Evolutionary conservation across 169 alveolate species (phyloP).

Genomic region (Cryptosporidium sp.): DNA sequence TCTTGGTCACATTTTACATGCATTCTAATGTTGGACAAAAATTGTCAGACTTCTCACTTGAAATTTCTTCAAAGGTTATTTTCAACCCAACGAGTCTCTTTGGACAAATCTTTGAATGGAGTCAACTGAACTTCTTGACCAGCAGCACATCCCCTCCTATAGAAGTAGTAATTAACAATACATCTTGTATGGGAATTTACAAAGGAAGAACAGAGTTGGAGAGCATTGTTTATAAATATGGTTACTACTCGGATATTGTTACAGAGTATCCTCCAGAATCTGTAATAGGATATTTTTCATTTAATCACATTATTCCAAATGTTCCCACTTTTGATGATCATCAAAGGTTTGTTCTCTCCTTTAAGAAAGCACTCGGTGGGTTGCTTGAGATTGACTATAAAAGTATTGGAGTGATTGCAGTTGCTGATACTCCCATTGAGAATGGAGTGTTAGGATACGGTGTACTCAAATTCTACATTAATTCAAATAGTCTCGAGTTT

Average conservation of each 20-base stretch:
- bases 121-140: slow-evolving; percentile 29
- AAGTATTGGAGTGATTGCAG: slow-evolving; percentile 62
- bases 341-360: slow-evolving; percentile 26
- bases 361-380: slow-evolving; percentile 9
- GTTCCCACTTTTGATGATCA: slow-evolving; percentile 39
- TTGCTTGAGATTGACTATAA: neutral
- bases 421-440: slow-evolving; percentile 65
- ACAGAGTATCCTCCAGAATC: slow-evolving; percentile 30
- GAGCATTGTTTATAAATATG: slow-evolving; percentile 30
- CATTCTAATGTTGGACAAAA: slow-evolving; percentile 21
- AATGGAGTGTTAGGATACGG: slow-evolving; percentile 42
- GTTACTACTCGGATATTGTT: slow-evolving; percentile 36
- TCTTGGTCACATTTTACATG: slow-evolving; percentile 42
- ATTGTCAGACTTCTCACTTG: slow-evolving; percentile 26
- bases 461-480: slow-evolving; percentile 45
- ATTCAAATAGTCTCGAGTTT: slow-evolving; percentile 3
- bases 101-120: slow-evolving; percentile 62
- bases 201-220: neutral
- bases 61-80: slow-evolving; percentile 22
- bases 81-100: slow-evolving; percentile 55
- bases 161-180: neutral
- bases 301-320: slow-evolving; percentile 42
- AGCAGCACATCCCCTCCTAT: slow-evolving; percentile 27
- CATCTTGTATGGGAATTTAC: slow-evolving; percentile 51
- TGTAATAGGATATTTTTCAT: slow-evolving; percentile 50